Base-by-base conservation (phyloP, 148 eudicot genomes). In the Talinum fruticosum region DNA sequence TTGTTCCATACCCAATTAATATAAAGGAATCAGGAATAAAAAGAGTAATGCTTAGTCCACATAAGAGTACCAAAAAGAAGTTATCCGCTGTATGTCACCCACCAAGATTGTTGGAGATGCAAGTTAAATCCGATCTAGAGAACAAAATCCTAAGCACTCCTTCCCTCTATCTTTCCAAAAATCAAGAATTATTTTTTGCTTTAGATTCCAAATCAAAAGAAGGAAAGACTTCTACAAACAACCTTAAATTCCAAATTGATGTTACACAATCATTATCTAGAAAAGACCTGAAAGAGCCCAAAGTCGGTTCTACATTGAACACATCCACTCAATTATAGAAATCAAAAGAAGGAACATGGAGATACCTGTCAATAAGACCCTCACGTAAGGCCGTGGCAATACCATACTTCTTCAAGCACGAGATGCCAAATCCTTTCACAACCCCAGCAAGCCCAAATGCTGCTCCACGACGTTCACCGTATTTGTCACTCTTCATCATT, bases 381-480 rank as follows among this genome's bases (percentile, higher is more conserved):
- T 89, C 93, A 64, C 79, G 88, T 66, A 96, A 82, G 10, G 82
- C 87, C 33, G 89, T 51, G 30, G 76, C 91, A 79, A 96, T 87
- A 28, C 88, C 89, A 82, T 87, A 93, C 79, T 96, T 96, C 88
- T 96, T 96, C 83, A 96, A 80, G 84, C 81, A 88, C 41, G 93
- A 84, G 74, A 96, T 89, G 45, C 97, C 85, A 72, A 93, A 91
- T 37, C 99, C 99, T 85, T 90, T 91, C 8, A 88, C 97, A 74
- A 84, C 87, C 38, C 99, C 99, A 78, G 99, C 97, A 13, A 93
- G 91, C 72, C 99, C 99, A 86, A 96, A 96, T 29, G 99, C 99
- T 32, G 99, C 99, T 75, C 99, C 99, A 78, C 99, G 99, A 21
- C 99, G 99, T 80, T 96, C 99, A 70, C 97, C 99, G 78, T 91